Base-by-base conservation (phyloP, 2,329 filamentous ascomycete genomes). In the Byssoonygena ceratinophila region DNA sequence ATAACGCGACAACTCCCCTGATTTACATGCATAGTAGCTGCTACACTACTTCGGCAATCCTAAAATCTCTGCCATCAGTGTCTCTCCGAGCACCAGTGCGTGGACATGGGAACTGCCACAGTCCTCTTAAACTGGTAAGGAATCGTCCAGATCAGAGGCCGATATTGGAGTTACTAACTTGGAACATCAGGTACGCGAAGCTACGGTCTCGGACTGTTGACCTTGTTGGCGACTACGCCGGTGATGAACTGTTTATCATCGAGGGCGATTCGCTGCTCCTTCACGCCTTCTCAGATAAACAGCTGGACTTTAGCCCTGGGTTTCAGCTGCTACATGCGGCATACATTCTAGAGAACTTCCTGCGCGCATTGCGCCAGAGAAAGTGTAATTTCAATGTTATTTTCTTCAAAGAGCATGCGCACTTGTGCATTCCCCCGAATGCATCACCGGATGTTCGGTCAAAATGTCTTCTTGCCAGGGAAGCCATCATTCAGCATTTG, bases 161-260 rank as follows among this genome's bases (percentile, higher is more conserved):
- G 20, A 18, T 37, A 2, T 18, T 5, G 18, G 18, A 18, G 14
- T 4, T 27, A n/a, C 25, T 45, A 31, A 45, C 3, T 20, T 20
- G 11, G 32, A 18, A 32, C 1, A 18, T 20, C 23, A 63, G 69
- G 66, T 78, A 77, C 60, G 69, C 67, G 54, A 61, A 59, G 11
- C 64, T 74, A 3, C 59, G 65, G 11, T 71, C 74, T 5, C 67
- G 74, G 51, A 68, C 68, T 46, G 74, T 85, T 25, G 82, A 87
- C 59, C 75, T 89, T 1, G 78, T 88, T 3, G 83, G 85, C 37
- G 85, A 89, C 62, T 89, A 85, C 66, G 83, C 83, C 2, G 84
- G 85, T 20, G 80, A 79, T 55, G 84, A 87, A 62, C 73, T 83
- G 9, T 89, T 88, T 63, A 70, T 84, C 20, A 76, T 89, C 27